Conservation (phyloP, 1,284 basidiomycete genomes). For the Tausonia pullulans region DNA sequence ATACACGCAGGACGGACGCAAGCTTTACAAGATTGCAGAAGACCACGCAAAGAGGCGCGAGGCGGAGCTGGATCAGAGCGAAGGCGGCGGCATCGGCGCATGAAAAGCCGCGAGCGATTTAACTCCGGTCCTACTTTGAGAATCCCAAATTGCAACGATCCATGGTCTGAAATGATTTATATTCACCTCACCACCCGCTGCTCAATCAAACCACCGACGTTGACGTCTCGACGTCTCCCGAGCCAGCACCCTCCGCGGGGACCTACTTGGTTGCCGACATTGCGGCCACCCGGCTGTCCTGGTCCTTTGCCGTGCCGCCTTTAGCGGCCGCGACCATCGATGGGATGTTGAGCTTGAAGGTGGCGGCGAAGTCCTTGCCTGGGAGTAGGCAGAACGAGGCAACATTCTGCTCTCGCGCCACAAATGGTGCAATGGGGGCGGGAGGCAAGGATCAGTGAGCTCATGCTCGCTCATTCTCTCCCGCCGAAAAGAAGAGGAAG, state of each 20-base stretch:
- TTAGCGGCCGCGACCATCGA: not conserved
- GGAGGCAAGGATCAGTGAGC: not conserved
- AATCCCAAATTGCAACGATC: no score
- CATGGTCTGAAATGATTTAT: no score
- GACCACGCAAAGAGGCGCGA: constrained; percentile 17
- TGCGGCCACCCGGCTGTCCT: not conserved
- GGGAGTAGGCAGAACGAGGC: constrained; percentile 4
- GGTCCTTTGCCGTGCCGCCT: not conserved
- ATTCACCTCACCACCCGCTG: no score
- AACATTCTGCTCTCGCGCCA: not conserved
- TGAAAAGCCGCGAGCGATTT: no score
- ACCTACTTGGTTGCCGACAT: no score
- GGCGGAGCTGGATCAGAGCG: not conserved
- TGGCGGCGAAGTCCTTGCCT: not conserved
- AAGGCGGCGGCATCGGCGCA: no score
- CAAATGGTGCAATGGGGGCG: not conserved
- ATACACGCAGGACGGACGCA: constrained; percentile 20
- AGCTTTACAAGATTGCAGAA: constrained; percentile 29
- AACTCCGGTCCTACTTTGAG: no score
- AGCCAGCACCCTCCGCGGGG: no score
- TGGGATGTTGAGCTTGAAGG: constrained; percentile 8
- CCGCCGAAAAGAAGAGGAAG: no score
- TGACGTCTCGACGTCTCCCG: no score
- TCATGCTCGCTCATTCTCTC: no score
- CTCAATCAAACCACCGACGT: no score